These are phyloP conservation scores for Candolleomyces aberdarensis DNA, from an alignment of 768 basidiomycete species.

Conservation along the genomic window DNA sequence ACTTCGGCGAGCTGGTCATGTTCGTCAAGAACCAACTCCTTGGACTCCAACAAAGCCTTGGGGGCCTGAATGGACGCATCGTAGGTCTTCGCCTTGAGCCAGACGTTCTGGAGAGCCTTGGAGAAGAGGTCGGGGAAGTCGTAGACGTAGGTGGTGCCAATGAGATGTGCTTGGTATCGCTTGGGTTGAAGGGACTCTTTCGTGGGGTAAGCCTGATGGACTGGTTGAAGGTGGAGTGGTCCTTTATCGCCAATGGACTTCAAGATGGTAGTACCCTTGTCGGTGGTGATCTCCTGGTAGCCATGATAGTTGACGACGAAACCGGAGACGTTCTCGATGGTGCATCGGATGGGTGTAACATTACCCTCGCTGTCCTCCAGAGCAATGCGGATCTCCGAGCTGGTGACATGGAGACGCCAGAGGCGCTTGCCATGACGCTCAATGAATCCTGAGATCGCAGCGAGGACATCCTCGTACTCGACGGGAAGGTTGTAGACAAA, in stretches of 20 bases:
- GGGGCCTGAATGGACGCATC: slow-evolving; percentile 72
- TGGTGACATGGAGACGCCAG: slow-evolving; percentile 97
- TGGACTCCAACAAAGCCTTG: slow-evolving; percentile 74
- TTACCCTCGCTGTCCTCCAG: slow-evolving; percentile 95
- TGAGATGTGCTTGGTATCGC: slow-evolving; percentile 97
- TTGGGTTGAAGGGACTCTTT: slow-evolving; percentile 98
- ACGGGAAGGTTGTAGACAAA: slow-evolving; percentile 97
- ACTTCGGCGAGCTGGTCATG: slow-evolving; percentile 89
- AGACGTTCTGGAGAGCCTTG: slow-evolving; percentile 92
- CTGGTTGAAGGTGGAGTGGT: slow-evolving; percentile 92
- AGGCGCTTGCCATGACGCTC: slow-evolving; percentile 97
- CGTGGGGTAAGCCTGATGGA: slow-evolving; percentile 89
- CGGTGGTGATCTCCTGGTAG: slow-evolving; percentile 97
- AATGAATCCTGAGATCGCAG: slow-evolving; percentile 98
- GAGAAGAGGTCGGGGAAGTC: slow-evolving; percentile 99
- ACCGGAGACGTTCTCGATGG: slow-evolving; percentile 98
- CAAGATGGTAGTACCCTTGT: slow-evolving; percentile 91
- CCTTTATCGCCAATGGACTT: slow-evolving; percentile 99
- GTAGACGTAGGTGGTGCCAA: slow-evolving; percentile 98
- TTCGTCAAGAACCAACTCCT: slow-evolving; percentile 93
- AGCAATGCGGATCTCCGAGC: slow-evolving; percentile 93
- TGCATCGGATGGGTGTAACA: slow-evolving; percentile 92
- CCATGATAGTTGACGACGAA: slow-evolving; percentile 98
- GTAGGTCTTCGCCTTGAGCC: slow-evolving; percentile 66
- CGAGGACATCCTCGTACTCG: slow-evolving; percentile 93